Conservation (phyloP, 176 grass and related monocot genomes). For the Metroxylon sagu region DNA sequence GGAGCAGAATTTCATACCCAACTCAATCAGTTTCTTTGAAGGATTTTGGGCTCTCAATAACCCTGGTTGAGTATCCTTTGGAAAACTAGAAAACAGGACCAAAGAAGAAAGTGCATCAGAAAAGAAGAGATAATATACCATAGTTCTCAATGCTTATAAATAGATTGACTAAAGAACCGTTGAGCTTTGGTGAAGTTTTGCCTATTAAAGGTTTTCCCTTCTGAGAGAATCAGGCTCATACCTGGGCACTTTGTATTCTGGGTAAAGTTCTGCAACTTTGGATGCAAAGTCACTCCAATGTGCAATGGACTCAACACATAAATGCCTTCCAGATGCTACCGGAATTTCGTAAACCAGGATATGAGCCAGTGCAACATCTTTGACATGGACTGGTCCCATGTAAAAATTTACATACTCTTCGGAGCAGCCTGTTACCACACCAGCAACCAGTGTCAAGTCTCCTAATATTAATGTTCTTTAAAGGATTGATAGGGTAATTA, state of each 20-base stretch:
- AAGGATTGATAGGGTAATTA: too few species aligned
- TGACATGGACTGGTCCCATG: slow-evolving; percentile 65
- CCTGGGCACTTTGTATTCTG: slow-evolving; percentile 51
- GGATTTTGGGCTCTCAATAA: slow-evolving; percentile 40
- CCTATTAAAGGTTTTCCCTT: neutral
- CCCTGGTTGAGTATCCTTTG: slow-evolving; percentile 62
- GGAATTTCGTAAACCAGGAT: slow-evolving; percentile 61
- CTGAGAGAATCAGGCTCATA: slow-evolving; percentile 9
- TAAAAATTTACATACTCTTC: slow-evolving; percentile 61
- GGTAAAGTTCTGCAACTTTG: slow-evolving; percentile 62
- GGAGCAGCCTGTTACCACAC: slow-evolving; percentile 32
- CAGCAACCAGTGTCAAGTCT: neutral
- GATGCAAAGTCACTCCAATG: slow-evolving; percentile 71
- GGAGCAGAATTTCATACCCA: slow-evolving; percentile 54
- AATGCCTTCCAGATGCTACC: slow-evolving; percentile 66
- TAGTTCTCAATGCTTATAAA: too few species aligned
- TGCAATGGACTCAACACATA: slow-evolving; percentile 50
- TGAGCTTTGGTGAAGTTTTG: neutral
- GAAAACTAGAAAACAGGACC: slow-evolving; percentile 28
- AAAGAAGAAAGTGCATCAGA: neutral
- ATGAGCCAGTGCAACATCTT: slow-evolving; percentile 74
- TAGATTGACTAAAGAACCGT: neutral
- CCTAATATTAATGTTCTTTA: neutral
- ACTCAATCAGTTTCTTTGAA: slow-evolving; percentile 62
- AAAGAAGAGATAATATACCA: neutral